These are phyloP conservation scores for Saturnispora saitoi DNA, from an alignment of 805 yeast species.

Conservation along the genomic window DNA sequence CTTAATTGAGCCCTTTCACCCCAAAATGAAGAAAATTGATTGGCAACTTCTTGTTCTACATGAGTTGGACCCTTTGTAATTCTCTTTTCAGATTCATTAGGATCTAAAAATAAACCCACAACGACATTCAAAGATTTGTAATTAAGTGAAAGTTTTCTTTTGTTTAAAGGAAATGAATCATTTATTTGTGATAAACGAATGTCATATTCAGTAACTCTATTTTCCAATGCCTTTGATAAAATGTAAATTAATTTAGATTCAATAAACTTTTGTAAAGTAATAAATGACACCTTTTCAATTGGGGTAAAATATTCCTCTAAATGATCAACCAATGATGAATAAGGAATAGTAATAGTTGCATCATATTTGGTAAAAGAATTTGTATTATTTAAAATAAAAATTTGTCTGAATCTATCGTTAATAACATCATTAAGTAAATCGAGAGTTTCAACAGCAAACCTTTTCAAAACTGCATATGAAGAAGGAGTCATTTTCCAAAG, in stretches of 20 bases:
- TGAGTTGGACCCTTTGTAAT: conserved; percentile 82
- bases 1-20: conserved; percentile 78
- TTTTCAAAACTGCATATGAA: conserved; percentile 53
- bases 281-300: conserved; percentile 59
- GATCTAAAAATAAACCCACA: conserved; percentile 61
- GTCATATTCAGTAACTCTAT: conserved; percentile 33
- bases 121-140: conserved; percentile 29
- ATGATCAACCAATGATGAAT: conserved; percentile 32
- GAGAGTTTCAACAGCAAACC: conserved; percentile 62
- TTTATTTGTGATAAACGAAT: conserved; percentile 20
- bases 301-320: conserved; percentile 48
- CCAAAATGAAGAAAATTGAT: conserved; percentile 79
- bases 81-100: conserved; percentile 67
- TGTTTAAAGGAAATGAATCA: conserved; percentile 34
- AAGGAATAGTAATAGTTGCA: conserved; percentile 44
- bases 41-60: conserved; percentile 47
- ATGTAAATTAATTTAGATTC: conserved; percentile 53
- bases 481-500: conserved; percentile 71
- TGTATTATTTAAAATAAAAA: conserved; percentile 57
- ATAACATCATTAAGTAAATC: conserved; percentile 66
- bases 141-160: conserved; percentile 41
- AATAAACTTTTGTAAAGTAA: conserved; percentile 60
- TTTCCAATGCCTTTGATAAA: conserved; percentile 49
- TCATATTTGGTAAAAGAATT: conserved; percentile 58
- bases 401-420: conserved; percentile 71